phyloP scores from a whole-genome alignment of 139 green algal genomes.

The Micromonas pusilla region DNA sequence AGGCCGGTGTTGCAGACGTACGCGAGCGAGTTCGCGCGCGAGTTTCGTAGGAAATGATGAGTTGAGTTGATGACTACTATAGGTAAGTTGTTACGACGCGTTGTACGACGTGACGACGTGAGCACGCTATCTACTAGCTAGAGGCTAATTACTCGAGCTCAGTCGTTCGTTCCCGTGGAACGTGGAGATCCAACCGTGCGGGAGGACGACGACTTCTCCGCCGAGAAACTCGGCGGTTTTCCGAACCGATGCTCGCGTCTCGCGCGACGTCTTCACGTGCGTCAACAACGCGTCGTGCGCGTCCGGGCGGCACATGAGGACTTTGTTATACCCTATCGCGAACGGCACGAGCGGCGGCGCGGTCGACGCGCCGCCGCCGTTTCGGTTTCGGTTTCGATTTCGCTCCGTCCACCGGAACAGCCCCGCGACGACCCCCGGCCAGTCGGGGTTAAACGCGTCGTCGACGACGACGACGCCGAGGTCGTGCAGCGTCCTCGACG shows the following conservation, averaged over 20 bases:
- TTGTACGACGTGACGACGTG: not conserved
- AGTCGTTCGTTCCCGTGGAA: slow-evolving; percentile 33
- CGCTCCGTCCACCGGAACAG: not conserved
- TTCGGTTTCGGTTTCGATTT: too few species aligned
- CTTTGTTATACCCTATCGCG: slow-evolving; percentile 29
- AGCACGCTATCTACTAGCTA: not conserved
- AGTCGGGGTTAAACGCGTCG: slow-evolving; percentile 30
- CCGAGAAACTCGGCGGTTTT: slow-evolving; percentile 19
- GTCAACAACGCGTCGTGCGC: not conserved
- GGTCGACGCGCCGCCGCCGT: too few species aligned
- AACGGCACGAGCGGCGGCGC: slow-evolving; percentile 1
- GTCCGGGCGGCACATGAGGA: not conserved
- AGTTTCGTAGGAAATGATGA: not conserved
- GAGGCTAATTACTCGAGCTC: too few species aligned
- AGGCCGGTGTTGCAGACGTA: not conserved
- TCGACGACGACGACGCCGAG: slow-evolving; percentile 25
- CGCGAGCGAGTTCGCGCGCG: not conserved
- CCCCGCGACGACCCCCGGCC: slow-evolving; percentile 19
- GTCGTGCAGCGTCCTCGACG: not conserved
- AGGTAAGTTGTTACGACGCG: not conserved
- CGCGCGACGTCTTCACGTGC: not conserved
- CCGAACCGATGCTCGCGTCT: not conserved
- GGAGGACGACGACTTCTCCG: not conserved
- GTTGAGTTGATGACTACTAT: not conserved
- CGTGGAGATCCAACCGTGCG: slow-evolving; percentile 26